Conservation (phyloP, 1,284 basidiomycete species). For the Austroboletus olivaceoglutinosus region DNA sequence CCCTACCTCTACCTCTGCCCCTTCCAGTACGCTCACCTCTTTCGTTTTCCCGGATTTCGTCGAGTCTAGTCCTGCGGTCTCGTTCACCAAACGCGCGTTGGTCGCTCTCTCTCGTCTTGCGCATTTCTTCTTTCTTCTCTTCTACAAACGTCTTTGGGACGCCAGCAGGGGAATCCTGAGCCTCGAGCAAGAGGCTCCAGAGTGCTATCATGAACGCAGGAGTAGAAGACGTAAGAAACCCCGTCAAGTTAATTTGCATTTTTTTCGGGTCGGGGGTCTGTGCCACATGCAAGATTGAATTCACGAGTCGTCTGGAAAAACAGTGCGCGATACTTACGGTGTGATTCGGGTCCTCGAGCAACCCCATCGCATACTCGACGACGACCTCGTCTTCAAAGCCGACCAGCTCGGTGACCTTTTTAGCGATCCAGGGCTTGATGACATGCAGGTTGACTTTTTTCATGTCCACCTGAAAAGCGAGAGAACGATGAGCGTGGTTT, state of each 20-base stretch:
- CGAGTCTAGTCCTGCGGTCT: conserved; percentile 62
- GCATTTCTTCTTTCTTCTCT: conserved; percentile 93
- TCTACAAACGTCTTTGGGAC: conserved; percentile 94
- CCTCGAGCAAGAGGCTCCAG: conserved; percentile 89
- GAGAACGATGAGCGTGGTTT: background rate
- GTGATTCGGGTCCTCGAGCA: conserved; percentile 82
- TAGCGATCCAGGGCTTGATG: conserved; percentile 92
- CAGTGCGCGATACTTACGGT: conserved; percentile 53
- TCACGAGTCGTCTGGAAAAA: background rate
- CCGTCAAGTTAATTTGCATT: conserved; percentile 93
- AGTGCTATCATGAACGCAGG: conserved; percentile 83
- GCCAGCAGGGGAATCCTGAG: conserved; percentile 85
- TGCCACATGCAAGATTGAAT: background rate
- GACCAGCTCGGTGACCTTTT: conserved; percentile 85
- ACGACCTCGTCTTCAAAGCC: conserved; percentile 97
- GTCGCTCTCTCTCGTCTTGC: conserved; percentile 71
- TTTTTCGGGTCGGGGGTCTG: conserved; percentile 89
- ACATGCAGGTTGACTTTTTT: conserved; percentile 89
- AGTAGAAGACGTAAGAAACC: conserved; percentile 84
- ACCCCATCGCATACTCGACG: conserved; percentile 91
- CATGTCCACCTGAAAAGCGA: conserved; percentile 71
- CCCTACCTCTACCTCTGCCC: conserved; percentile 45
- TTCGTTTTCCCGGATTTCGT: conserved; percentile 63
- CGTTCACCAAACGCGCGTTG: conserved; percentile 67
- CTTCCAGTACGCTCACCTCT: conserved; percentile 50